Base-by-base conservation (phyloP, 768 basidiomycete genomes). In the Macrolepiota dolichaula region DNA sequence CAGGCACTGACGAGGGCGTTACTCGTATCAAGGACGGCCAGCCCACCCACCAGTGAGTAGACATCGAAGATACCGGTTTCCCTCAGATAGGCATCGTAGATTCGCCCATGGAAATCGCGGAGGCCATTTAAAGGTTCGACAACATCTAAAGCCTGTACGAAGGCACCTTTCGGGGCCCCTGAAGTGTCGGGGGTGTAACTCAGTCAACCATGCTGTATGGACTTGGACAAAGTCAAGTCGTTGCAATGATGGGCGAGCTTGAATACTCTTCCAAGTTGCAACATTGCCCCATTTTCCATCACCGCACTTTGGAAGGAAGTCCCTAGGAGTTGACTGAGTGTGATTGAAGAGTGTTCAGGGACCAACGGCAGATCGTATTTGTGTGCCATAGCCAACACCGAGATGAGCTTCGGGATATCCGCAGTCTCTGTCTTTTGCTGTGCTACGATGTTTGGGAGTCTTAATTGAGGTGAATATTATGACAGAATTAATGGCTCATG, bases 81-180 rank as follows among this genome's bases (percentile, higher is more conserved):
- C 44, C 9, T 85, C 65, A 53, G 51, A 32, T 46, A 52, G 3
- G 38, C 32, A 22, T 52, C 44, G 46, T 53, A 47, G 5, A 22
- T 2, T 35, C 46, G 40, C 7, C 50, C 51, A 5, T 59, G 51
- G 51, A 59, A 59, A 17, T 32, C 5, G 11, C 51, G 58, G 1
- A 59, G n/a, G 6, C 11, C 32, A 3, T 42, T 22, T 2, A 12
- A 53, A 2, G n/a, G 10, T 19, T 59, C 58, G 2, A 40, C 42
- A 12, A 32, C 19, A 42, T 44, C 37, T 4, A 59, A 51, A 40
- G 58, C 50, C 15, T 25, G 24, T 19, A 10, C 22, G 3, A 59
- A 42, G 1, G n/a, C 40, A 19, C 2, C 7, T 2, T 10, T 9
- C 47, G 19, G 10, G 11, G 24, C 6, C 10, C 5, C 19, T 4